Evolutionary conservation across 2,329 filamentous ascomycete species (phyloP).

Genomic region (Aspergillus flavus): DNA sequence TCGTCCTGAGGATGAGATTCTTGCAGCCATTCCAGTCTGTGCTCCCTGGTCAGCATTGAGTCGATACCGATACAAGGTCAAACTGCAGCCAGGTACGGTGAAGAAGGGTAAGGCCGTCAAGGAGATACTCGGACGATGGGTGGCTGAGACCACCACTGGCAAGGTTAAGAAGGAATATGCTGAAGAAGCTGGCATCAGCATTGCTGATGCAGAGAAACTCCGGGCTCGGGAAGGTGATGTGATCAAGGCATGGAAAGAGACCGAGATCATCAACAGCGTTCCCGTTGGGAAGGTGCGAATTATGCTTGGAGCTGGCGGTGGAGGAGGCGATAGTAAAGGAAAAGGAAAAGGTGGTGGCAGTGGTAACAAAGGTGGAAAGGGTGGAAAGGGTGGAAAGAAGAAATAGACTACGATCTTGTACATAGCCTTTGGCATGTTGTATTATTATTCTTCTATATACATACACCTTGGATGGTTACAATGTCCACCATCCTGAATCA

Average conservation of each 20-base stretch:
- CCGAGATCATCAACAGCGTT: slow-evolving; percentile 78
- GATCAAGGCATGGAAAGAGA: slow-evolving; percentile 76
- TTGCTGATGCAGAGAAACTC: slow-evolving; percentile 70
- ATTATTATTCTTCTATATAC: neutral
- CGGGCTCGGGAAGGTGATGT: slow-evolving; percentile 87
- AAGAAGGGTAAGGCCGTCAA: slow-evolving; percentile 96
- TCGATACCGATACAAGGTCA: slow-evolving; percentile 88
- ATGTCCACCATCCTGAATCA: neutral
- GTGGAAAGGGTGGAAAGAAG: slow-evolving; percentile 44
- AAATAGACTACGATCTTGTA: slow-evolving; percentile 28
- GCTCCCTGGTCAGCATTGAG: slow-evolving; percentile 65
- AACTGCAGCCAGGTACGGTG: slow-evolving; percentile 82
- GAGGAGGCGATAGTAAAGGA: slow-evolving; percentile 35
- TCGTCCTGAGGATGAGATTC: slow-evolving; percentile 74
- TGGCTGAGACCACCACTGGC: slow-evolving; percentile 57
- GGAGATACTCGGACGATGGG: slow-evolving; percentile 85
- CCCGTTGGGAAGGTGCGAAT: slow-evolving; percentile 79
- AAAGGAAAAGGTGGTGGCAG: slow-evolving; percentile 41
- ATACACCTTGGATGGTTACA: neutral
- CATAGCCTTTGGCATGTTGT: neutral
- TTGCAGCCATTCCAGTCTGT: slow-evolving; percentile 62
- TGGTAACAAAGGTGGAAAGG: slow-evolving; percentile 34
- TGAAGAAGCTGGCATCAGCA: slow-evolving; percentile 56
- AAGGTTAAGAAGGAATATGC: slow-evolving; percentile 55
- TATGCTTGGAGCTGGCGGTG: slow-evolving; percentile 63